Percentiles rank a stretch among this genome's conserved stretches.
These are phyloP conservation scores for Colletotrichum lupini DNA, from an alignment of 2,329 filamentous ascomycete genomes.

Conservation along the genomic window DNA sequence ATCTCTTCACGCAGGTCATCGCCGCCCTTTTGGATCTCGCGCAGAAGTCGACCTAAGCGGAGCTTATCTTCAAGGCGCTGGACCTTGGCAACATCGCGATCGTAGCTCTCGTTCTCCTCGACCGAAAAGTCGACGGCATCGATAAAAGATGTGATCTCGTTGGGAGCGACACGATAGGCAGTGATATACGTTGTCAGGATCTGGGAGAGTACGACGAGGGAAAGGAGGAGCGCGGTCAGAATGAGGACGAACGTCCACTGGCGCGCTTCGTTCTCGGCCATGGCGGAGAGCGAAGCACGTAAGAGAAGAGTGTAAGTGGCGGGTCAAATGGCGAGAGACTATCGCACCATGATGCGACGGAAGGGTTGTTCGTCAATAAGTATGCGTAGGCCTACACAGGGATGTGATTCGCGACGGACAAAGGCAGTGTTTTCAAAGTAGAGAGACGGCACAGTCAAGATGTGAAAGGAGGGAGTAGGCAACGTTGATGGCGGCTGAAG, in stretches of 20 bases:
- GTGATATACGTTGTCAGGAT: conserved; percentile 62
- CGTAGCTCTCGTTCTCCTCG: conserved; percentile 73
- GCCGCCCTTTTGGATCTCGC: conserved; percentile 70
- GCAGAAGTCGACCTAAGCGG: conserved; percentile 66
- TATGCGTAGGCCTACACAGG: not conserved
- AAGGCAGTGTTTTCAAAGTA: not conserved
- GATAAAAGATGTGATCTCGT: conserved; percentile 67
- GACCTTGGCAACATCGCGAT: conserved; percentile 68
- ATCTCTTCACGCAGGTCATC: conserved; percentile 72
- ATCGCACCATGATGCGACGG: conserved; percentile 22
- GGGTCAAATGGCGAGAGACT: conserved; percentile 2
- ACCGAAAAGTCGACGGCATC: conserved; percentile 72
- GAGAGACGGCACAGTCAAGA: not conserved
- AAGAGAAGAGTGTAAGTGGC: not conserved
- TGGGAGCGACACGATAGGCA: conserved; percentile 68
- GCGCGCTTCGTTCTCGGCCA: conserved; percentile 62
- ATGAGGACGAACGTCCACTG: conserved; percentile 69
- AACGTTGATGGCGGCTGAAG: conserved; percentile 30
- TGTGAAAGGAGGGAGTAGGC: conserved; percentile 3
- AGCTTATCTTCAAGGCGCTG: conserved; percentile 71
- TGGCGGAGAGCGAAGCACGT: conserved; percentile 45
- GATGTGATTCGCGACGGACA: not conserved
- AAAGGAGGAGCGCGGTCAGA: conserved; percentile 67
- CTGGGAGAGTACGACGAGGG: conserved; percentile 65
- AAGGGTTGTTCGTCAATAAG: not conserved